A percentile compares a stretch with the other conserved stretches of the same genome.
Conservation (phyloP, 352 stramenopile genomes). For the Phytophthora meadii region DNA sequence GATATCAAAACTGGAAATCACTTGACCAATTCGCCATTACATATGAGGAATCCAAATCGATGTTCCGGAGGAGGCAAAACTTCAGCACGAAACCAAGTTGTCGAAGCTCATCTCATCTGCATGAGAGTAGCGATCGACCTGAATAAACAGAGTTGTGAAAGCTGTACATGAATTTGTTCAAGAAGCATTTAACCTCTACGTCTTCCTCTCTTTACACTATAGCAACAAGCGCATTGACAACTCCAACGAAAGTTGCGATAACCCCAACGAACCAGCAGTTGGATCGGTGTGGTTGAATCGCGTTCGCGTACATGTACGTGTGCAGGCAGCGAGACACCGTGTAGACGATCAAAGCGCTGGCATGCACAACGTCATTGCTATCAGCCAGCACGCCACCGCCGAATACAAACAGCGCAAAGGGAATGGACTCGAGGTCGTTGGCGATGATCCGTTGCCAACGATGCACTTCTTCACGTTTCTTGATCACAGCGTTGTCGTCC, state of each 20-base stretch:
- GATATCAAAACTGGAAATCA: no score
- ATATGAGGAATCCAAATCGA: no score
- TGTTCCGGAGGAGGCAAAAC: no score
- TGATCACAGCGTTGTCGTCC: conserved; percentile 38
- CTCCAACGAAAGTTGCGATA: conserved; percentile 31
- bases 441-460: conserved; percentile 49
- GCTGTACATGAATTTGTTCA: no score
- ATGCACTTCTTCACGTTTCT: conserved; percentile 25
- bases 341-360: conserved; percentile 35
- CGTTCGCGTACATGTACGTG: conserved; percentile 55
- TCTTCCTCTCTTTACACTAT: conserved; percentile 12
- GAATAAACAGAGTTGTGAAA: no score
- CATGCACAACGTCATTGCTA: conserved; percentile 45
- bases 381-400: conserved; percentile 27
- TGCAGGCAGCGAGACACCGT: conserved; percentile 47
- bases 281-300: conserved; percentile 49
- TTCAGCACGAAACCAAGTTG: no score
- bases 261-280: conserved; percentile 46
- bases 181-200: no score
- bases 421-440: conserved; percentile 58
- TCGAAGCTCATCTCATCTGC: no score
- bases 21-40: no score
- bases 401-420: conserved; percentile 41
- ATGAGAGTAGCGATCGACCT: no score
- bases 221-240: conserved; percentile 40